Base-by-base conservation (phyloP, 2,329 filamentous ascomycete species). In the Tolypocladium paradoxum region DNA sequence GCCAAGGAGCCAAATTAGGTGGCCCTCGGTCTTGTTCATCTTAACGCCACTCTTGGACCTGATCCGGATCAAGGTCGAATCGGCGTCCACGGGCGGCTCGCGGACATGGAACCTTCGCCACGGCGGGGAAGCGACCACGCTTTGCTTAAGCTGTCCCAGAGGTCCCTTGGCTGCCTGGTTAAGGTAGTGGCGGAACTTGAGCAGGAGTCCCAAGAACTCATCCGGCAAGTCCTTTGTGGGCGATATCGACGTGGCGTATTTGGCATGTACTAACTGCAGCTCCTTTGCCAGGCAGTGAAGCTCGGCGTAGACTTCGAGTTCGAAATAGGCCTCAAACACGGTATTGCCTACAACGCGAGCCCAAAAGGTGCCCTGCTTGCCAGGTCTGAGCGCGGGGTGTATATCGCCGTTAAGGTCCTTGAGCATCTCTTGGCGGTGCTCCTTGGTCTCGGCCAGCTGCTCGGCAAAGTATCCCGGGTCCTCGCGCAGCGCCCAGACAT, bases 401-500 rank as follows among this genome's bases (percentile, higher is more conserved):
- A 51, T 11, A 3, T 63, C 53, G 18, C 70, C 70, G 4, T 60
- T 29, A 0, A 53, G 56, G 51, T 79, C 76, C n/a, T 62, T 69
- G 20, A 79, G 20, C 51, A 67, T 62, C 48, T 78, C 72, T 9
- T 64, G 61, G 0, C 71, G 65, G 58, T 83, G 79, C 14, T 80
- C 76, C 24, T 65, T 68, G 31, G 60, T 58, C 1, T 78, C 74
- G 9, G 60, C 56, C 1, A 81, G 45, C 0, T 64, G 52, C 2
- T 76, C 67, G 4, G 69, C 63, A 56, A 83, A 84, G 63, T 82
- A 83, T 0, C 65, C 65, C 0, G 81, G 80, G 59, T 85, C 82
- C 58, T 85, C 81, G 8, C 80, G 71, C 3, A 85, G 64, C 0
- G 70, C 59, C 73, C 73, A 79, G 0, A 82, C 45, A 57, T 83